Conservation (phyloP, 2,329 filamentous ascomycete genomes). For the Coniosporium tulheliwenetii region DNA sequence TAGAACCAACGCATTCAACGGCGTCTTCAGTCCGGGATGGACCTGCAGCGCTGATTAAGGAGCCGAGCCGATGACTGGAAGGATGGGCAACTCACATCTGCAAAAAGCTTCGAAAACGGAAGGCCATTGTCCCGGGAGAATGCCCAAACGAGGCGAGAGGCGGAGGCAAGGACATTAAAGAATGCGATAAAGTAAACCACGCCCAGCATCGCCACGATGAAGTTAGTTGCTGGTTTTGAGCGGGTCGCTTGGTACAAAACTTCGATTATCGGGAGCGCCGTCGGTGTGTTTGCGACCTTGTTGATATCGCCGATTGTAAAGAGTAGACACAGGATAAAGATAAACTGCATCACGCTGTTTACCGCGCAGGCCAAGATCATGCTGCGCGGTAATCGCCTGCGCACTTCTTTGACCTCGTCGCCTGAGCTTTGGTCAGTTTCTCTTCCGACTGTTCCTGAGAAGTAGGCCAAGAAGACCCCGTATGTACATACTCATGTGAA, state of each 20-base stretch:
- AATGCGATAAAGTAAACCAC: slow-evolving; percentile 23
- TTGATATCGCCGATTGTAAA: slow-evolving; percentile 21
- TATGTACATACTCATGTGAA: slow-evolving; percentile 33
- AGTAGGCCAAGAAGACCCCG: slow-evolving; percentile 7
- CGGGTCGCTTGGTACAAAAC: slow-evolving; percentile 25
- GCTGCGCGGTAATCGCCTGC: slow-evolving; percentile 23
- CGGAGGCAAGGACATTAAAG: slow-evolving; percentile 29
- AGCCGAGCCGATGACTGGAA: too few relatives aligned
- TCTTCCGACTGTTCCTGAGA: slow-evolving; percentile 1
- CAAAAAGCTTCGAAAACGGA: slow-evolving; percentile 18
- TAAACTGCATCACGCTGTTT: slow-evolving; percentile 25
- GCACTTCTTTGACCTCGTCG: slow-evolving; percentile 25
- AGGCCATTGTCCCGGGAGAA: slow-evolving; percentile 33
- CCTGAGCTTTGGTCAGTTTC: slow-evolving; percentile 7
- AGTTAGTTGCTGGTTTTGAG: slow-evolving; percentile 23
- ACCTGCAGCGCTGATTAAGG: slow-evolving; percentile 10
- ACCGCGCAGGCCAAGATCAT: slow-evolving; percentile 27
- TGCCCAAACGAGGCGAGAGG: slow-evolving; percentile 32
- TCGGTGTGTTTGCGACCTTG: slow-evolving; percentile 5
- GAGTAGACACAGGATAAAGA: slow-evolving; percentile 26
- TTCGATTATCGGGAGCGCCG: slow-evolving; percentile 26
- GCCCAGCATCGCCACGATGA: slow-evolving; percentile 22
- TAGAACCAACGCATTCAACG: slow-evolving; percentile 25
- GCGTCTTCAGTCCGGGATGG: slow-evolving; percentile 17
- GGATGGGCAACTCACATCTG: slow-evolving; percentile 8